A percentile compares a stretch with the other conserved stretches of the same genome.
phyloP scores from a whole-genome alignment of 192 early-diverging fungal species.

The Phlyctochytrium bullatum region DNA sequence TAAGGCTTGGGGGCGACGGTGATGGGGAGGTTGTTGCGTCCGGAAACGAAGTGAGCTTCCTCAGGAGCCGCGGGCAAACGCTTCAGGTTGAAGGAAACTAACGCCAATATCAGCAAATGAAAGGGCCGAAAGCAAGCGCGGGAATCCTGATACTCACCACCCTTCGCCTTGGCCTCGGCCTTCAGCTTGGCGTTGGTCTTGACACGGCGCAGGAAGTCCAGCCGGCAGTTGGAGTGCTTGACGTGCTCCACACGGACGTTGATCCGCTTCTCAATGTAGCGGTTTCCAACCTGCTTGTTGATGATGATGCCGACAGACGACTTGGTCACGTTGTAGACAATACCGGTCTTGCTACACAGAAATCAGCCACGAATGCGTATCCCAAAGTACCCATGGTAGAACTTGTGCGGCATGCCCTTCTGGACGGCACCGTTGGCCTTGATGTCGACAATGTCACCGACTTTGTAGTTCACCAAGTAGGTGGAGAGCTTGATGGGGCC shows the following conservation, averaged over 20 bases:
- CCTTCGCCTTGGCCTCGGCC: constrained; percentile 80
- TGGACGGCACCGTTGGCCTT: constrained; percentile 99
- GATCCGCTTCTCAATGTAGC: constrained; percentile 98
- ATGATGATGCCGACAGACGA: constrained; percentile 96
- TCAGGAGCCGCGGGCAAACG: constrained; percentile 88
- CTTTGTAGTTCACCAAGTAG: constrained; percentile 98
- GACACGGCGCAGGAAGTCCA: constrained; percentile 95
- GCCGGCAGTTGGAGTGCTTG: constrained; percentile 99
- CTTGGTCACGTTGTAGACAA: constrained; percentile 99
- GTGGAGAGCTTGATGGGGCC: constrained; percentile 92
- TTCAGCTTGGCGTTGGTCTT: constrained; percentile 87
- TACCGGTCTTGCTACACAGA: constrained; percentile 83
- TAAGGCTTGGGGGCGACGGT: constrained; percentile 96
- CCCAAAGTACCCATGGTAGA: constrained; percentile 86
- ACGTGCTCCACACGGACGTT: constrained; percentile 99
- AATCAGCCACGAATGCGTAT: constrained; percentile 3
- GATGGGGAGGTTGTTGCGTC: constrained; percentile 82
- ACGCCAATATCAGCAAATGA: constrained; percentile 1
- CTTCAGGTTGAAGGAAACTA: constrained; percentile 76
- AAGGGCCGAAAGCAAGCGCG: neutral
- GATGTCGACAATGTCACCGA: constrained; percentile 99
- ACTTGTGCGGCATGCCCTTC: constrained; percentile 99
- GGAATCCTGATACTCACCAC: constrained; percentile 39
- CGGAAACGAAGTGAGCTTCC: constrained; percentile 82
- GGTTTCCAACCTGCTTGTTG: constrained; percentile 98